Evolutionary conservation across 2,329 filamentous ascomycete species (phyloP), one percentile per base, ranked within the genome.

Genomic region (Paradendryphiella salina): DNA sequence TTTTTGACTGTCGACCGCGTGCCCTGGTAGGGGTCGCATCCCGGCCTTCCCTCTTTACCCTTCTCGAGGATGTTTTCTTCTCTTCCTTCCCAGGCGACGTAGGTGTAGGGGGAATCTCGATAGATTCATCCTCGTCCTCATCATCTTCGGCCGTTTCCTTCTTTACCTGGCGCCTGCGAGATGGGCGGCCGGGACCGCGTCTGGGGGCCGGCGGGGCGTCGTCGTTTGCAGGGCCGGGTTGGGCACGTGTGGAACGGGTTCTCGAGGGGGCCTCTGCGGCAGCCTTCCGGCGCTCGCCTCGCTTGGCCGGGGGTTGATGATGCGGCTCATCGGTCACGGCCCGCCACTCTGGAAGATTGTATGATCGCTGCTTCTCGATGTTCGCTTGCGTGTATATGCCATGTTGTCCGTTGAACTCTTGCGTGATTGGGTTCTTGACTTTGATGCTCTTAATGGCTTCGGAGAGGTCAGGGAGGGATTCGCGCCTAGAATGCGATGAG

Each of bases 381-480:
- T 99, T 99, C 67, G 94, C 90, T 73, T 99, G 94, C 29, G 93
- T 93, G 71, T 96, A 99, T 49, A 90, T 95, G 49, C 94, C 95
- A 69, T 93, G 90, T 43, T 89, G 90, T 34, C 94, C 94, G 80
- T 95, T 93, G 65, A 99, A 99, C 66, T 99, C 94, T 74, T 99
- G 94, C 69, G 91, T 96, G 71, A 99, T 97, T 3, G 94, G 94
- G 60, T 99, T 95, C 74, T 93, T 93, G 67, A 99, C 92, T 69
- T 86, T 87, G 72, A 99, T 89, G 56, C 88, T 86, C 76, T 96
- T 97, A 59, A 99, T 83, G 42, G 90, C 82, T 65, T 96, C 88
- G 67, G 94, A 86, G 56, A 96, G 83, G 31, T 83, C 79, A 13
- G 89, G 89, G 31, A 94, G 85, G 20, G 85, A 80, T 58, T 92